Conservation (phyloP, 1,284 basidiomycete genomes). For the Schizophyllum commune region DNA sequence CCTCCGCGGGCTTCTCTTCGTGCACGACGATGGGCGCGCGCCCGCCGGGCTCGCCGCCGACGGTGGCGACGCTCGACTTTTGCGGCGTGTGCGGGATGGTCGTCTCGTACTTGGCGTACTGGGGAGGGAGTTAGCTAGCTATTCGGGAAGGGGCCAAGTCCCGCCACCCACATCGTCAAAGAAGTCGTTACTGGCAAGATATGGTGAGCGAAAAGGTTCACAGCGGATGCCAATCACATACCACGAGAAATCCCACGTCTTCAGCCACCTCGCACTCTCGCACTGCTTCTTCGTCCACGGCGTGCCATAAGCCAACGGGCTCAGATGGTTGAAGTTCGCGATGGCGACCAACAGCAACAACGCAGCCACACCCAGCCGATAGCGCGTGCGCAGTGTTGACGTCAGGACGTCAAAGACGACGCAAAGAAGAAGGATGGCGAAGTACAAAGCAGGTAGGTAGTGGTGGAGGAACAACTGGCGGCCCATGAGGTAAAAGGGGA, state of each 20-base stretch:
- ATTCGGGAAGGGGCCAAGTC: not conserved
- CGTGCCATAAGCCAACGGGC: slow-evolving; percentile 79
- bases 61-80: slow-evolving; percentile 29
- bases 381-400: slow-evolving; percentile 65
- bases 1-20: slow-evolving; percentile 18
- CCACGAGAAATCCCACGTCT: slow-evolving; percentile 96
- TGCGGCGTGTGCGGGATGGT: slow-evolving; percentile 29
- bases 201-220: slow-evolving; percentile 7
- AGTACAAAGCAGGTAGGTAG: slow-evolving; percentile 95
- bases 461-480: slow-evolving; percentile 97
- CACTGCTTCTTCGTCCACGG: slow-evolving; percentile 85
- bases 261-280: slow-evolving; percentile 74
- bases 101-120: slow-evolving; percentile 51
- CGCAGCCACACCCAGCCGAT: slow-evolving; percentile 75
- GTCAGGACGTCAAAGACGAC: slow-evolving; percentile 84
- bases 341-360: slow-evolving; percentile 68
- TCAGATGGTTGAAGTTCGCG: slow-evolving; percentile 76
- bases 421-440: slow-evolving; percentile 77
- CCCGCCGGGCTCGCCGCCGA: slow-evolving; percentile 39
- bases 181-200: slow-evolving; percentile 48
- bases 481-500: slow-evolving; percentile 94
- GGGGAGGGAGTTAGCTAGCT: not conserved
- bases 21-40: slow-evolving; percentile 41
- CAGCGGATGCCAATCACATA: slow-evolving; percentile 24
- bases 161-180: slow-evolving; percentile 49